Base-by-base conservation (phyloP, 2,329 filamentous ascomycete genomes). In the Fusarium nygamai region DNA sequence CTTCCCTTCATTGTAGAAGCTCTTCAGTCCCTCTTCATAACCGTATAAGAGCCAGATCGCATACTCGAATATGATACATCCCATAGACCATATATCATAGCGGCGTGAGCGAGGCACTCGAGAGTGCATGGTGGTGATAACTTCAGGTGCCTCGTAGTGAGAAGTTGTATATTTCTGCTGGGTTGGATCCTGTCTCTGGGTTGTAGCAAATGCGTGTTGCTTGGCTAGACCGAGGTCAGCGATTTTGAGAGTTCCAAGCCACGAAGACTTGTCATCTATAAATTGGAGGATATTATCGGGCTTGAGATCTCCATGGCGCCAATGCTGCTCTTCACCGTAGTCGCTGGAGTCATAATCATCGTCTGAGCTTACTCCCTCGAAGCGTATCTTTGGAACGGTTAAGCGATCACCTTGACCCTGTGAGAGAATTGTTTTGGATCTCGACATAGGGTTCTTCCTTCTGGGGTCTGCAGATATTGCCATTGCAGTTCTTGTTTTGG, bases 11-110 rank as follows among this genome's bases (percentile, higher is more conserved):
- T 29, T 7, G 24, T 67, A 57, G 14, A 76, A 76, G 2, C 19
- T 53, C 2, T 48, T 47, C 4, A 76, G 29, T 5, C 53, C 62
- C 10, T 63, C 61, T 39, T 54, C 14, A 14, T 43, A 33, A 4
- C 79, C 79, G 12, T 76, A 76, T 0, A 81, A 60, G 0, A 81
- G 43, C 80, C 80, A 82, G 10, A 80, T 73, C 6, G 78, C 27
- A 3, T 76, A 78, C 56, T 82, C 80, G 2, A 82, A 63, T 1
- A 74, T 72, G 12, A 82, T 76, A 33, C 79, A 81, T 0, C 80
- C 81, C 54, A 82, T 71, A 0, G 79, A 80, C 81, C 80, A 82
- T 8, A 77, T 70, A 12, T 82, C 80, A 19, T 80, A 82, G 0
- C 65, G 65, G 1, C 79, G 72, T 1, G 80, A 79, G 8, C 72